Base-by-base conservation (phyloP, 2,329 filamentous ascomycete genomes). In the Chrysosporium keratinophilum region DNA sequence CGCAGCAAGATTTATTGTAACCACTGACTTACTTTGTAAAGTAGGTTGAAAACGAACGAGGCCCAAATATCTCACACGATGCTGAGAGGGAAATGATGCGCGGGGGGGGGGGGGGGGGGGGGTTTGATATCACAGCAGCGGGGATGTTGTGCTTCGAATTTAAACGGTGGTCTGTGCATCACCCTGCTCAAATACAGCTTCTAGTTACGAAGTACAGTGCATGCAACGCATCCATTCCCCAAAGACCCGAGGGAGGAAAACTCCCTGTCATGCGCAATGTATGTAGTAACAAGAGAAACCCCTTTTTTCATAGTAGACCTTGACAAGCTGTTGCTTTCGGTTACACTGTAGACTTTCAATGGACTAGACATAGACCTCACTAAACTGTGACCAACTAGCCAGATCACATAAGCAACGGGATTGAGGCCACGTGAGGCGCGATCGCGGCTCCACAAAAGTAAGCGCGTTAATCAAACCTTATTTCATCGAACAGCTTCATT, bases 391-490 rank as follows among this genome's bases (percentile, higher is more conserved):
- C 2, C 35, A 12, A 9, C 35, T 37, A 37, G 35, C n/a, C 3
- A 3, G 3, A 44, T 23, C 7, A 44, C 20, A 7, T 44, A 19
- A 44, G n/a, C 41, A 23, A 14, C 7, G 15, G 12, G 20, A 23
- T 37, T 14, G 14, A 4, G 39, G 39, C 20, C 46, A 49, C 46
- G 46, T 49, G 46, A 41, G 1, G 11, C 35, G 35, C 10, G 35
- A n/a, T 3, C n/a, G 11, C 10, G 3, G 19, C 31, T 12, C 46
- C 46, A 49, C 46, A 40, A n/a, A 28, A 12, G 2, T 31, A 49
- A 41, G 33, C 50, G 50, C 50, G 11, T 5, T 19, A 46, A 14
- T 19, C 42, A 46, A 52, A 52, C 50, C 50, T 52, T 52, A 52
- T 39, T 20, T 43, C 34, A 33, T 19, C 42, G 50, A 28, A 52